Evolutionary conservation across 2,329 filamentous ascomycete species (phyloP).

Genomic region (Monilinia fructicola): DNA sequence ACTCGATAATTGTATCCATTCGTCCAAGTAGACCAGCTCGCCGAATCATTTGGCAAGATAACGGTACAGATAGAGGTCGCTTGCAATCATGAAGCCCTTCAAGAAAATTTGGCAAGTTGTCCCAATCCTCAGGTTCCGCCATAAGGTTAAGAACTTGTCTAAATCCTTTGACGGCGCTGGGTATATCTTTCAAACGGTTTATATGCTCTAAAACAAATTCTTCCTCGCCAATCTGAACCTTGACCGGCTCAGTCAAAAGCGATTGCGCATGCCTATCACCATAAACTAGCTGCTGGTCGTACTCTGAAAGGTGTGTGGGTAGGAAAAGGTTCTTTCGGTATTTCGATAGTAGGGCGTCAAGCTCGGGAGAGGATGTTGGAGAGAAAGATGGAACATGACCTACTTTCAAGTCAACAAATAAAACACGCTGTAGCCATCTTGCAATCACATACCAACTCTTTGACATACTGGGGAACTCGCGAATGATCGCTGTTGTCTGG

Average conservation of each 20-base stretch:
- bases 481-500: conserved; percentile 34
- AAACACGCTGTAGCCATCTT: not conserved
- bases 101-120: conserved; percentile 39
- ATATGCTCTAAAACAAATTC: conserved; percentile 38
- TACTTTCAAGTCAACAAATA: conserved; percentile 22
- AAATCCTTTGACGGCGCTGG: conserved; percentile 26
- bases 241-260: conserved; percentile 56
- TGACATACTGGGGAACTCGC: conserved; percentile 33
- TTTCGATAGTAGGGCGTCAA: conserved; percentile 52
- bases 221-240: conserved; percentile 58
- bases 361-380: conserved; percentile 51
- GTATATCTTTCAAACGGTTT: conserved; percentile 31
- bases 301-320: conserved; percentile 55
- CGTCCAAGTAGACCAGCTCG: conserved; percentile 27
- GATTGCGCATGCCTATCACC: conserved; percentile 47
- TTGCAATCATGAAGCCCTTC: conserved; percentile 34
- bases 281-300: conserved; percentile 56
- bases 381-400: conserved; percentile 45
- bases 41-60: conserved; percentile 27
- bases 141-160: conserved; percentile 34
- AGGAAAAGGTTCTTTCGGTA: conserved; percentile 62
- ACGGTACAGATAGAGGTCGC: not conserved
- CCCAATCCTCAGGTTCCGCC: conserved; percentile 40
- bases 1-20: conserved; percentile 38
- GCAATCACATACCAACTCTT: conserved; percentile 33